Conservation (phyloP, 2,329 filamentous ascomycete species). For the Tolypocladium guangdongense region DNA sequence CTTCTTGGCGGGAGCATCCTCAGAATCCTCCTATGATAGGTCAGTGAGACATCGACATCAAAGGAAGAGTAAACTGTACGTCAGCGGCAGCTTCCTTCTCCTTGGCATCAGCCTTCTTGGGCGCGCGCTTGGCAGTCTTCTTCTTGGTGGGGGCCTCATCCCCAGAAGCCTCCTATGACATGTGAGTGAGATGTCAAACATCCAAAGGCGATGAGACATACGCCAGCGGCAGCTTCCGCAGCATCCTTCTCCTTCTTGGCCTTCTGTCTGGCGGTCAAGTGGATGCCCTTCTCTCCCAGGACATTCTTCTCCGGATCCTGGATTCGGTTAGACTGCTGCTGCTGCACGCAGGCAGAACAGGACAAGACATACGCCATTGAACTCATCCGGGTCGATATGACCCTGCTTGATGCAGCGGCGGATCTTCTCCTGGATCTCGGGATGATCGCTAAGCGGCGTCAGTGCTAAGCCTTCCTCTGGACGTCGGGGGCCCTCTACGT, state of each 20-base stretch:
- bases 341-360: background rate
- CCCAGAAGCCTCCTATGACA: background rate
- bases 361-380: constrained; percentile 64
- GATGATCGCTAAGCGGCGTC: constrained; percentile 26
- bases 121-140: constrained; percentile 1
- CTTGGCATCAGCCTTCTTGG: constrained; percentile 1
- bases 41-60: background rate
- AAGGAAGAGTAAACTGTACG: background rate
- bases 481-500: constrained; percentile 11
- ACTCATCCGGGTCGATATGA: constrained; percentile 76
- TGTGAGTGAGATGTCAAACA: background rate
- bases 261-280: constrained; percentile 27
- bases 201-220: constrained; percentile 1
- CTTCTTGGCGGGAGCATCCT: constrained; percentile 15
- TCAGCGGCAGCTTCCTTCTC: background rate
- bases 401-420: constrained; percentile 61
- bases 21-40: background rate
- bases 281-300: constrained; percentile 55
- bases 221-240: constrained; percentile 10
- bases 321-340: background rate
- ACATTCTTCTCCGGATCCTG: constrained; percentile 68
- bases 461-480: constrained; percentile 1
- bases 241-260: constrained; percentile 22
- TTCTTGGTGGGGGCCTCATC: constrained; percentile 14
- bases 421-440: constrained; percentile 63